Base-by-base conservation (phyloP, 371 early-diverging fungal species). In the Blastocladiella emersonii region DNA sequence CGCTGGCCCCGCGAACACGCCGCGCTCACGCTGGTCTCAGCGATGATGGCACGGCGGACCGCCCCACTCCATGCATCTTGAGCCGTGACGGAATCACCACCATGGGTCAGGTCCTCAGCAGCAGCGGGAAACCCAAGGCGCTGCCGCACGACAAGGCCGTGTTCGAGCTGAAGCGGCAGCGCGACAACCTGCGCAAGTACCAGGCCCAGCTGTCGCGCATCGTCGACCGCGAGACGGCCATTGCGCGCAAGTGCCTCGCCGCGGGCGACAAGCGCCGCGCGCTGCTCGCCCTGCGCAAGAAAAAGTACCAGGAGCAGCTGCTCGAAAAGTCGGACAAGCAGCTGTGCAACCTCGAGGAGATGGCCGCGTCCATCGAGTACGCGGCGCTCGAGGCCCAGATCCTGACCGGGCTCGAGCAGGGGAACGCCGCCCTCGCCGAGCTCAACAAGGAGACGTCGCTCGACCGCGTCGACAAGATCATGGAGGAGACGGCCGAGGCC, bases 401-500 rank as follows among this genome's bases (percentile, higher is more conserved):
- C 3, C 56, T 95, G 61, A 85, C 84, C 37, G 91, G 94, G 3
- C 67, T 97, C 30, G 75, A 86, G 65, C 72, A 80, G 35, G 96
- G 98, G 56, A 94, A 88, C 74, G 77, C 77, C 25, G 92, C 93
- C 1, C 73, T 97, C 55, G 85, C 86, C 57, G 83, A 90, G 68
- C 82, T 97, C 23, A 88, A 95, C 71, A 85, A 85, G 63, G 95
- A 94, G 66, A 90, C 87, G 79, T 85, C 86, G 10, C 59, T 97
- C n/a, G 92, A 95, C n/a, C 86, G 84, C 19, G 95, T 95, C 0
- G 91, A 95, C 64, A 81, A 83, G 61, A 73, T 97, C 36, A 91
- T 95, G 87, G 92, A 92, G 57, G 95, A 97, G 63, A 95, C 96
- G 0, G 91, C 88, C 0, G 98, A 95, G 48, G 93, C 90, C 5